Percentiles rank a stretch among this genome's conserved stretches.
Conservation (phyloP, 768 basidiomycete genomes). For the Hortiboletus flavorubellus region DNA sequence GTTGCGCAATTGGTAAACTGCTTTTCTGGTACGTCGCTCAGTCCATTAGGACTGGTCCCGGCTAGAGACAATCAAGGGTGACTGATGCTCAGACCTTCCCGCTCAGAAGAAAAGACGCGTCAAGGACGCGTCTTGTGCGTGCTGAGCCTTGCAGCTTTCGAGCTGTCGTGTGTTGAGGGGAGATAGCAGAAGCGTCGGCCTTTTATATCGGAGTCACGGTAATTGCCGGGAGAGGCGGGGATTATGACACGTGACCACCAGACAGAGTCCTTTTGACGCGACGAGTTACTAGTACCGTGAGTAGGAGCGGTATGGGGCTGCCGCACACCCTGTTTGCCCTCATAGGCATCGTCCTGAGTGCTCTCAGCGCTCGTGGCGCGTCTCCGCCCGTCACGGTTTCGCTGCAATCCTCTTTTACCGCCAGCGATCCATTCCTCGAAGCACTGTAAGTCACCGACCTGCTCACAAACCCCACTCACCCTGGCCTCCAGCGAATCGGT, state of each 20-base stretch:
- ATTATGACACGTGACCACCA: conserved; percentile 16
- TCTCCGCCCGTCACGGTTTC: conserved; percentile 32
- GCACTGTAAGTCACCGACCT: conserved; percentile 24
- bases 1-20: conserved; percentile 15
- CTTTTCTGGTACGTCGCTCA: conserved; percentile 31
- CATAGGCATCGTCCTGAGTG: conserved; percentile 14
- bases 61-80: conserved; percentile 31
- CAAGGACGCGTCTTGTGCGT: conserved; percentile 20
- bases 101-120: conserved; percentile 28
- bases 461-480: conserved; percentile 1
- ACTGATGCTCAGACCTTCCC: conserved; percentile 34
- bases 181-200: not conserved
- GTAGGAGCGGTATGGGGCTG: conserved; percentile 4
- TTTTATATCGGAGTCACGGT: conserved; percentile 24
- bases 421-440: conserved; percentile 29
- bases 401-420: conserved; percentile 27
- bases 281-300: not conserved
- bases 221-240: conserved; percentile 7
- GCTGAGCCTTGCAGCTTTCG: conserved; percentile 31
- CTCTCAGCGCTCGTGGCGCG: conserved; percentile 15
- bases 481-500: conserved; percentile 69
- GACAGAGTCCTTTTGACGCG: conserved; percentile 8
- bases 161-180: conserved; percentile 17
- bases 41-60: conserved; percentile 26
- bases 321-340: conserved; percentile 16